Evolutionary conservation across 2,329 filamentous ascomycete genomes (phyloP), one percentile per base, ranked within the genome.

Genomic region (Alternaria brassicicola): DNA sequence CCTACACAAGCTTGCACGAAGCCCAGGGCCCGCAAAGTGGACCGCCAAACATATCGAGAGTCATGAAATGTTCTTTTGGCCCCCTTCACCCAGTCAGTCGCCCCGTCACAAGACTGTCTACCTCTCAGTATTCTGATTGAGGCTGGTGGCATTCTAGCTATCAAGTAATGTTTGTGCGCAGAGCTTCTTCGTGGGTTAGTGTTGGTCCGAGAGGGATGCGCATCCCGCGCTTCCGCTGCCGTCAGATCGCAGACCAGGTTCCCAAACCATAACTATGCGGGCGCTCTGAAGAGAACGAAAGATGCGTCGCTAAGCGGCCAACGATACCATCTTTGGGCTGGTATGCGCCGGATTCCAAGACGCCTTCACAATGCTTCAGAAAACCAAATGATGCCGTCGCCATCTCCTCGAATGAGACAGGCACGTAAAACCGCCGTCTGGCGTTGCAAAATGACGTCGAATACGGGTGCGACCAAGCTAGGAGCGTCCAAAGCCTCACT

Each of bases 401-500:
- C 50, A 61, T 60, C 43, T 54, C 46, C 26, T 54, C 41, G 19
- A 31, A 26, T 38, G 36, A 45, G 26, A 47, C 35, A n/a, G 46
- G 35, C 48, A 52, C 57, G 47, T 48, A 50, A 66, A 52, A 48
- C 58, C 38, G 57, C 43, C 28, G 47, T 39, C 43, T 51, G 36
- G 33, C 36, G 19, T 41, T 8, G 19, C 26, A 36, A 28, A n/a
- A 30, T 46, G 53, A 47, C 28, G 45, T 56, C 45, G 53, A 46
- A 49, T 36, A 53, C 50, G 41, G 41, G 47, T 25, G 25, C 41
- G 48, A 47, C 55, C 42, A 36, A 42, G 53, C 48, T 55, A 57
- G 52, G 62, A 54, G 52, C 30, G 17, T 48, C 30, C 48, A 53
- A 59, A 62, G 64, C 64, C 57, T 68, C 61, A 62, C 51, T 63